Base-by-base conservation (phyloP, 805 yeast species). In the Cyberlindnera euphorbiae region DNA sequence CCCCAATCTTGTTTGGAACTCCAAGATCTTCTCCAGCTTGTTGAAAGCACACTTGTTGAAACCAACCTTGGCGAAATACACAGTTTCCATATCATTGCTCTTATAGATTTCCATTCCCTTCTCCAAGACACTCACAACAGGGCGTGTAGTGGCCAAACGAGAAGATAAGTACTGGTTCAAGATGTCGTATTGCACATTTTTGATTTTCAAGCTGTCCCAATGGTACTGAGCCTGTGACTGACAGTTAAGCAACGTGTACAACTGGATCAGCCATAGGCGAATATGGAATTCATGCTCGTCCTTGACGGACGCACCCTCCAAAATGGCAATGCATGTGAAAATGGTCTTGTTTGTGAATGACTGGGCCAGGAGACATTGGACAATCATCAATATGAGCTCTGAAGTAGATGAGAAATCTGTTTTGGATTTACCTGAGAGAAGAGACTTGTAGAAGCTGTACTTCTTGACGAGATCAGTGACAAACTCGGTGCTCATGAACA, bases 271-370 rank as follows among this genome's bases (percentile, higher is more conserved):
- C 89, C 93, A 84, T 8, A 85, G 58, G 36, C 78, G 69, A 15
- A 84, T 62, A 48, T 77, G 79, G 53, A 78, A 85, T 52, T 89
- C 89, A 43, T 79, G 76, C n/a, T 71, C 71, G 53, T 88, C 95
- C 8, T 60, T 53, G 8, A 48, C 30, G 10, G 71, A 61, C 3
- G 79, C 74, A 13, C 66, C 56, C 50, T 83, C 87, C n/a, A 89
- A 60, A 5, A 82, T 56, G 1, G 73, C 49, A 8, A 81, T 63
- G 7, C 75, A 64, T 18, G 66, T 64, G 6, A 70, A 36, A 2
- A 63, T 46, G 15, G 59, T 59, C 8, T 44, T 44, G 4, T 49
- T 28, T 4, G 52, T 28, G 21, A 56, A 45, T 9, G 49, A 39
- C 8, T 50, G 32, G 3, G 46, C 45, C 24, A 59, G 54, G 12